Base-by-base conservation (phyloP, 2,329 filamentous ascomycete genomes). In the Fusarium sp. region DNA sequence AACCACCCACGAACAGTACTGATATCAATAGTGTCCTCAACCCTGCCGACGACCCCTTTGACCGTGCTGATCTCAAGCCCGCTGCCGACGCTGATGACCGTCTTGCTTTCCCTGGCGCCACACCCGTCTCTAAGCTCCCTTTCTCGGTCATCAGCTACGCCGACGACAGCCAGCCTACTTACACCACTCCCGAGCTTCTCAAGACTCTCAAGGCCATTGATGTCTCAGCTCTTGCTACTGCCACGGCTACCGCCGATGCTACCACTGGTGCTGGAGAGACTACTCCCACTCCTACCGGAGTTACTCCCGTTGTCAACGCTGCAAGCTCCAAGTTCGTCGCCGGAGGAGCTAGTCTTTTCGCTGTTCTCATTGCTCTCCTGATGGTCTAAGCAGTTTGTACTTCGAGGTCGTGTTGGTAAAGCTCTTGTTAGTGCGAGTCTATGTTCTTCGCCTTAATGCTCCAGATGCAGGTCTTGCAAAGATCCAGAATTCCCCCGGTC, bases 101-200 rank as follows among this genome's bases (percentile, higher is more conserved):
- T 7, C 57, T 81, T 3, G 78, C 79, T 12, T 81, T 80, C 32
- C 67, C 77, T 17, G 56, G 55, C 9, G 79, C 79, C 8, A 71
- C 77, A 9, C 26, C 77, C 0, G 77, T 79, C 12, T 77, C 76
- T 12, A 59, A 64, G 57, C 73, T 81, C 3, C 78, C 79, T 4
- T 80, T 80, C 60, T 76, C 78, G 0, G 73, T 55, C 44, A 62
- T 79, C 20, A 72, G 73, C 18, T 80, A 78, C 41, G 68, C 41
- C 3, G 68, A 63, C 3, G 79, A 80, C 13, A 59, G 48, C 2
- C 71, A 73, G 17, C 42, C 56, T 3, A 70, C 72, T 4, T 81
- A 81, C 60, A 79, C 77, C 0, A 80, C 79, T 1, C 79, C 79
- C 2, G 69, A 72, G 42, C 63, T 81, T 24, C 76, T 81, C 3